phyloP scores from a whole-genome alignment of 768 basidiomycete species.

The Suillus occidentalis region DNA sequence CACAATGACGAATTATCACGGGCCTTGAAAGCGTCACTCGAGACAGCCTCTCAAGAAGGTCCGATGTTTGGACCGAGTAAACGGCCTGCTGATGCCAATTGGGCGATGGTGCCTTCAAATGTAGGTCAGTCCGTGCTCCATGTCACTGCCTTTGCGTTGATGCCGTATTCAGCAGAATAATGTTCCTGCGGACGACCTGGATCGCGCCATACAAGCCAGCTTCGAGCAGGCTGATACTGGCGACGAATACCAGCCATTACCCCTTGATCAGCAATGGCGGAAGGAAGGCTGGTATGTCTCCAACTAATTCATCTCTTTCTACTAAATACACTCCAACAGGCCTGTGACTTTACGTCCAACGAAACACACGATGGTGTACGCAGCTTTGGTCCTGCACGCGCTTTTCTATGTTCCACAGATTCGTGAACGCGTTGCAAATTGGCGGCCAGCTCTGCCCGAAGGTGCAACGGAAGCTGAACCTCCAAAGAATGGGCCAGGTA shows the following conservation, averaged over 20 bases:
- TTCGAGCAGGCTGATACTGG: constrained; percentile 48
- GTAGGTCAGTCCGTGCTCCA: constrained; percentile 36
- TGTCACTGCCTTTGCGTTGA: constrained; percentile 6
- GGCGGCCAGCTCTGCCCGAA: constrained; percentile 30
- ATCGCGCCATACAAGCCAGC: constrained; percentile 72
- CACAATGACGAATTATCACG: constrained; percentile 44
- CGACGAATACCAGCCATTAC: constrained; percentile 51
- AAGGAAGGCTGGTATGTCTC: constrained; percentile 57
- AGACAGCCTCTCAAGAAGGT: constrained; percentile 27
- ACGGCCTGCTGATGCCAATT: constrained; percentile 61
- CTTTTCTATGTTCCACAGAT: constrained; percentile 75
- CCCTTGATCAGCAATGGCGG: constrained; percentile 52
- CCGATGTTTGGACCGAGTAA: constrained; percentile 58
- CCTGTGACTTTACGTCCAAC: constrained; percentile 71
- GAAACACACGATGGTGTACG: constrained; percentile 49
- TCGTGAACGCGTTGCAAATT: constrained; percentile 41
- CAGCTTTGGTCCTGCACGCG: constrained; percentile 53
- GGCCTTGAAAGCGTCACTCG: constrained; percentile 55
- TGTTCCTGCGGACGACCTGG: constrained; percentile 41
- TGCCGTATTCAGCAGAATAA: constrained; percentile 32
- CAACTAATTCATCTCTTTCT: not conserved
- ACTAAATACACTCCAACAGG: constrained; percentile 35
- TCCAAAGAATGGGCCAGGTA: constrained; percentile 38
- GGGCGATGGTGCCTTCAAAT: constrained; percentile 71
- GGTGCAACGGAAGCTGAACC: constrained; percentile 20